Conservation (phyloP, 495 filamentous ascomycete genomes). For the Penicillium salamii region DNA sequence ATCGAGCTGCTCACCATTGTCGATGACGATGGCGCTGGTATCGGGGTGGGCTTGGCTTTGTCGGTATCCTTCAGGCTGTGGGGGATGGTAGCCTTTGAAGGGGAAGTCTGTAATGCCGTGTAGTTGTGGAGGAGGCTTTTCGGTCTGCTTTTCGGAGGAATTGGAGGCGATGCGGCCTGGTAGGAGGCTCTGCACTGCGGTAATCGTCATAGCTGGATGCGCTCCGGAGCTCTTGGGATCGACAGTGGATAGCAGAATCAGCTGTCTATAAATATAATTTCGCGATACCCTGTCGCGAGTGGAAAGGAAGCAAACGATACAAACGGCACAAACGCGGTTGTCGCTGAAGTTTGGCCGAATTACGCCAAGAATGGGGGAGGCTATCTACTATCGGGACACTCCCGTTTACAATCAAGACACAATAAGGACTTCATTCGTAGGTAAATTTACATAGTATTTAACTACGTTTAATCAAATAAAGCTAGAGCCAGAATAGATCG, state of each 20-base stretch:
- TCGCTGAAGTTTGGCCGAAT: constrained; percentile 10
- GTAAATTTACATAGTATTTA: too few species aligned
- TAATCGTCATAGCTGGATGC: constrained; percentile 49
- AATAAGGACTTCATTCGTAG: too few species aligned
- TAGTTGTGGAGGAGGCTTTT: constrained; percentile 49
- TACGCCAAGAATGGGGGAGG: constrained; percentile 15
- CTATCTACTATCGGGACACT: constrained; percentile 4
- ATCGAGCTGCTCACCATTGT: constrained; percentile 70
- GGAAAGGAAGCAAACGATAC: neutral
- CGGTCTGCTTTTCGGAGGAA: constrained; percentile 30
- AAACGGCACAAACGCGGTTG: constrained; percentile 7
- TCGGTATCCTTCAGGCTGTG: constrained; percentile 64
- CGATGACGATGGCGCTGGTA: constrained; percentile 85
- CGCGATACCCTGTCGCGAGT: neutral
- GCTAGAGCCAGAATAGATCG: too few species aligned
- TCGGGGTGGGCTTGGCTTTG: constrained; percentile 54
- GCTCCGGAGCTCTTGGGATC: constrained; percentile 28
- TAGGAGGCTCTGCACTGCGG: constrained; percentile 39
- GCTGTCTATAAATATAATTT: constrained; percentile 9
- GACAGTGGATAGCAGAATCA: constrained; percentile 9
- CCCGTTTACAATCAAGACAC: too few species aligned
- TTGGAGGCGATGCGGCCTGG: constrained; percentile 32
- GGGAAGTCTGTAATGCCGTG: constrained; percentile 67
- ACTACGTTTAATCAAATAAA: too few species aligned
- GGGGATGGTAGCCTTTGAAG: constrained; percentile 69